Evolutionary conservation across 78 protist species (phyloP).

Genomic region (Dictyostelium intermedium): DNA sequence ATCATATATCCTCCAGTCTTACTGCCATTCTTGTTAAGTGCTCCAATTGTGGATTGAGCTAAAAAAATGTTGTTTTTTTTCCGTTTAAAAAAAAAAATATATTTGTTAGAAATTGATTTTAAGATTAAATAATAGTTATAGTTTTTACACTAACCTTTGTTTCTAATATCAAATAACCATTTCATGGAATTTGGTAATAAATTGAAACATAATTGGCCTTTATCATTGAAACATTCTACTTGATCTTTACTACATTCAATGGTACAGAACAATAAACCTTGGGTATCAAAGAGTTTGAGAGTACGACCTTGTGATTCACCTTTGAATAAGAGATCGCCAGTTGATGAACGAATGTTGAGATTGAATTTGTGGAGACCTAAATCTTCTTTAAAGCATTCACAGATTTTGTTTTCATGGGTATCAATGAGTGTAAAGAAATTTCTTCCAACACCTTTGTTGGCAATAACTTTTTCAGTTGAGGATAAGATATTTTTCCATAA

Average conservation of each 20-base stretch:
- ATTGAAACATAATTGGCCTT: slow-evolving; percentile 1
- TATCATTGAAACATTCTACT: slow-evolving; percentile 40
- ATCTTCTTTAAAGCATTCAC: slow-evolving; percentile 61
- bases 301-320: slow-evolving; percentile 55
- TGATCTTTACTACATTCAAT: slow-evolving; percentile 41
- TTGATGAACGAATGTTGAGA: slow-evolving; percentile 15
- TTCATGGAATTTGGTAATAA: slow-evolving; percentile 54
- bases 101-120: too few relatives aligned
- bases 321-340: slow-evolving; percentile 55
- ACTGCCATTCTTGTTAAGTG: slow-evolving; percentile 11
- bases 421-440: slow-evolving; percentile 30
- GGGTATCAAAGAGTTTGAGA: slow-evolving; percentile 20
- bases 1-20: slow-evolving; percentile 22
- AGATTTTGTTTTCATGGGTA: not conserved
- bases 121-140: not conserved
- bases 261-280: not conserved
- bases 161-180: slow-evolving; percentile 65
- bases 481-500: not conserved
- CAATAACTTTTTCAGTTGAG: not conserved
- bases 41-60: slow-evolving; percentile 36
- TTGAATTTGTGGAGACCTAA: slow-evolving; percentile 48
- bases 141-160: slow-evolving; percentile 2
- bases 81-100: not conserved
- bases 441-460: slow-evolving; percentile 60
- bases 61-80: too few relatives aligned